A percentile compares a stretch with the other conserved stretches of the same genome.
These are phyloP conservation scores for Ustilago xerochloae DNA, from an alignment of 1,284 basidiomycete genomes.

Conservation along the genomic window DNA sequence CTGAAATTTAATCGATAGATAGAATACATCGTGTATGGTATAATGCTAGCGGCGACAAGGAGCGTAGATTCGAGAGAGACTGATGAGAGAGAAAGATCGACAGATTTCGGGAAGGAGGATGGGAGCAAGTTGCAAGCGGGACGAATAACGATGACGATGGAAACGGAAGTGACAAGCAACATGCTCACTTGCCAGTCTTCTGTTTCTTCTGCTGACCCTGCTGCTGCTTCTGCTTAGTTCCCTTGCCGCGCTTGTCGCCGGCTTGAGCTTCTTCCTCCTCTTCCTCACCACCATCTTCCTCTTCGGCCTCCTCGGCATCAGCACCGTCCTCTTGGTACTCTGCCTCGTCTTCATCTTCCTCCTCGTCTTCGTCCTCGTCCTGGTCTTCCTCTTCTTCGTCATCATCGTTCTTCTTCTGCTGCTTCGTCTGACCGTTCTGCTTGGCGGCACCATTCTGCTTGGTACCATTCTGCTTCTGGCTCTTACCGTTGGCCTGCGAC, in stretches of 20 bases:
- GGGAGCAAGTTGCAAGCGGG: too few species aligned
- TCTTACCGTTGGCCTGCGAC: conserved; percentile 7
- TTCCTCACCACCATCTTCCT: conserved; percentile 6
- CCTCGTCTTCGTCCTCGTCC: conserved; percentile 10
- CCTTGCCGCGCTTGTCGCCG: conserved; percentile 33
- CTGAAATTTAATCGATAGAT: not conserved
- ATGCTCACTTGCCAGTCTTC: conserved; percentile 32
- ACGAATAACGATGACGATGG: too few species aligned
- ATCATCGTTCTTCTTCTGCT: conserved; percentile 14
- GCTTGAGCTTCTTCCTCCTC: conserved; percentile 26
- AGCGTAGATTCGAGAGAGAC: not conserved
- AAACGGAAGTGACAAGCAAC: not conserved
- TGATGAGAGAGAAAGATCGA: not conserved
- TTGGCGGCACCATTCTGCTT: conserved; percentile 10
- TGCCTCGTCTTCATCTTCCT: conserved; percentile 11
- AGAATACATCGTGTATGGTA: conserved; percentile 24
- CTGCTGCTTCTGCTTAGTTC: conserved; percentile 29
- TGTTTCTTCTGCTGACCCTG: conserved; percentile 34
- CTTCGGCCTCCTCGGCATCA: conserved; percentile 8
- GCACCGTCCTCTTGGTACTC: conserved; percentile 7
- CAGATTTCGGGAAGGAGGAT: not conserved
- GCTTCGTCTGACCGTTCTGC: conserved; percentile 13
- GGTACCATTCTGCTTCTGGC: conserved; percentile 8
- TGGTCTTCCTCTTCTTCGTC: conserved; percentile 13
- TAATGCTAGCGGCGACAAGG: not conserved